These are phyloP conservation scores for Puccinia brachypodii DNA, from an alignment of 1,284 basidiomycete genomes.

Conservation along the genomic window DNA sequence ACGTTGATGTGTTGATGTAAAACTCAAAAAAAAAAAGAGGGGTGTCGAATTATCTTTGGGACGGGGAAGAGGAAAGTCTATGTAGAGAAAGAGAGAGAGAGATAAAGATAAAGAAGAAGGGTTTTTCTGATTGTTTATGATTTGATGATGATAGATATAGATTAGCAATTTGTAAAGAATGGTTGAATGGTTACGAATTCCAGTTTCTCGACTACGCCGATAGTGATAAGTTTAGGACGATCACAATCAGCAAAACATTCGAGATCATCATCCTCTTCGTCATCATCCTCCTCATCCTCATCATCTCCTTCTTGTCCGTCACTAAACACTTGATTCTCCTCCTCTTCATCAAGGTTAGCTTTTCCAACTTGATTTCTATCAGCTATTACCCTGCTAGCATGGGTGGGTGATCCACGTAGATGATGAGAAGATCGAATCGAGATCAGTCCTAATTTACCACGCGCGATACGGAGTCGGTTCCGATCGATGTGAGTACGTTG, in stretches of 20 bases:
- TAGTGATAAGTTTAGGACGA: not conserved
- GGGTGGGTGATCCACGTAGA: not conserved
- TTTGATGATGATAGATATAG: not conserved
- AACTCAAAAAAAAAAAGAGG: no score
- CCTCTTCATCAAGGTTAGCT: not conserved
- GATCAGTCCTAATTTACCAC: not conserved
- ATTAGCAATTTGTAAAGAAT: slow-evolving; percentile 37
- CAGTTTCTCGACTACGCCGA: slow-evolving; percentile 28
- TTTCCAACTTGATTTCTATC: not conserved
- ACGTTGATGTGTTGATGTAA: no score
- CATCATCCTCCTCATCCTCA: not conserved
- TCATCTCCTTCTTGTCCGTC: slow-evolving; percentile 2
- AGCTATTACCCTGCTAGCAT: not conserved
- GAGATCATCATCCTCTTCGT: not conserved
- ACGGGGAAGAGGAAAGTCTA: no score
- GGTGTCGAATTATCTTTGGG: no score
- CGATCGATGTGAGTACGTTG: not conserved
- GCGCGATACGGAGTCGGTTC: not conserved
- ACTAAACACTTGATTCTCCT: slow-evolving; percentile 1
- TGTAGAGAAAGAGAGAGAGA: not conserved
- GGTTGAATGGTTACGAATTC: slow-evolving; percentile 37
- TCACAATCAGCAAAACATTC: not conserved
- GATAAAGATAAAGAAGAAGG: not conserved
- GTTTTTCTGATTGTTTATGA: not conserved
- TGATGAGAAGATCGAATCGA: not conserved